Percentiles rank a stretch among this genome's conserved stretches.
Evolutionary conservation across 2,329 filamentous ascomycete genomes (phyloP).

Genomic region (Colletotrichum agaves): DNA sequence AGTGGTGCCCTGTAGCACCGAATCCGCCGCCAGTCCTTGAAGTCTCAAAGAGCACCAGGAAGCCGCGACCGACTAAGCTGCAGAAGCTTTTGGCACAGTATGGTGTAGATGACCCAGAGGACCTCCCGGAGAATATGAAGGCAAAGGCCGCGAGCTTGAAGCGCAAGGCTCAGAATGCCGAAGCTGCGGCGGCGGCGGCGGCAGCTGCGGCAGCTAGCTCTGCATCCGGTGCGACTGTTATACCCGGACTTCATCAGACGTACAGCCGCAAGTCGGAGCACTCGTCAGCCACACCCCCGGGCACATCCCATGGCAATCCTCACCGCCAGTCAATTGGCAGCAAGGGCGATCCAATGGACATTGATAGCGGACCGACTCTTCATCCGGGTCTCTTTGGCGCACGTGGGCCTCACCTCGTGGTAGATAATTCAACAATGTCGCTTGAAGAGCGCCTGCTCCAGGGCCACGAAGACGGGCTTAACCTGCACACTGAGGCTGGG

Average conservation of each 20-base stretch:
- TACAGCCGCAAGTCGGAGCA: constrained; percentile 36
- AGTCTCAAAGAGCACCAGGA: constrained; percentile 89
- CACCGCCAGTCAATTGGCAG: constrained; percentile 35
- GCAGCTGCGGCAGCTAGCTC: constrained; percentile 39
- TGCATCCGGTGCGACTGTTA: constrained; percentile 25
- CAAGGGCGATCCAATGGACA: constrained; percentile 52
- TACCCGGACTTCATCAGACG: constrained; percentile 10
- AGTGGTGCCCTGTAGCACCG: constrained; percentile 90
- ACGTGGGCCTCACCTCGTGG: constrained; percentile 55
- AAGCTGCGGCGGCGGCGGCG: constrained; percentile 57
- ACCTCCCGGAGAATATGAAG: constrained; percentile 84
- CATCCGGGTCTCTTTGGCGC: constrained; percentile 57
- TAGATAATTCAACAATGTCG: constrained; percentile 52
- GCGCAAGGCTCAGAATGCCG: constrained; percentile 74
- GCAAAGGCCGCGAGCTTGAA: constrained; percentile 80
- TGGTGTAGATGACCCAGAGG: constrained; percentile 89
- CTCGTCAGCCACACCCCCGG: constrained; percentile 37
- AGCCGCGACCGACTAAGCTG: constrained; percentile 94
- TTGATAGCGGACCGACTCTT: constrained; percentile 49
- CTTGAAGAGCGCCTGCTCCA: constrained; percentile 63
- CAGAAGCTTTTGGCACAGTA: constrained; percentile 93
- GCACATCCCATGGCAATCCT: constrained; percentile 41
- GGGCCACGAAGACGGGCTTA: constrained; percentile 57
- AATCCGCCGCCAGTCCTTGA: constrained; percentile 87
- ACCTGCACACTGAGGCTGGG: constrained; percentile 56